These are phyloP conservation scores for Peniophora sp. DNA, from an alignment of 1,284 basidiomycete genomes.

Conservation along the genomic window DNA sequence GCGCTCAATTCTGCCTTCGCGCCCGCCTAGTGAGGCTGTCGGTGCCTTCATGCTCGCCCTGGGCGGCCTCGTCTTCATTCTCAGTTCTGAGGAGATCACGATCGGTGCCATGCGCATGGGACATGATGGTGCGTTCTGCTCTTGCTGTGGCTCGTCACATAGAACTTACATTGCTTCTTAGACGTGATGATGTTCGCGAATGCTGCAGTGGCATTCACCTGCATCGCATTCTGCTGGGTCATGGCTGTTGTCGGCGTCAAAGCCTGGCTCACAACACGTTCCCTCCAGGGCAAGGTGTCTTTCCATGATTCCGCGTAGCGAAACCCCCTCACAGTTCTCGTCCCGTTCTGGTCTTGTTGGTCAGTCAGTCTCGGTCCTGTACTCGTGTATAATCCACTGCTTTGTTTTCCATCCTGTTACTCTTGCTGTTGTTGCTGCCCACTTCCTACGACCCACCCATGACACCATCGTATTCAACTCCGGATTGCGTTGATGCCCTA, in stretches of 20 bases:
- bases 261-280: conserved; percentile 63
- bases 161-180: conserved; percentile 16
- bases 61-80: conserved; percentile 88
- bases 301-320: conserved; percentile 37
- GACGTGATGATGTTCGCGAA: conserved; percentile 84
- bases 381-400: background rate
- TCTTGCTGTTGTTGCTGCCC: too few relatives aligned
- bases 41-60: conserved; percentile 82
- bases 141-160: background rate
- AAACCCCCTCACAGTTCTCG: too few relatives aligned
- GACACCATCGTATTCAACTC: too few relatives aligned
- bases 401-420: too few relatives aligned
- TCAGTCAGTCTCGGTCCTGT: too few relatives aligned
- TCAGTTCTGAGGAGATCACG: conserved; percentile 86
- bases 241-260: conserved; percentile 68
- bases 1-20: conserved; percentile 74
- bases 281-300: conserved; percentile 25
- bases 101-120: conserved; percentile 89
- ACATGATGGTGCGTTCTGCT: conserved; percentile 58
- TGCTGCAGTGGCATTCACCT: conserved; percentile 74
- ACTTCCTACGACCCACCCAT: too few relatives aligned
- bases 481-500: too few relatives aligned
- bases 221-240: conserved; percentile 77
- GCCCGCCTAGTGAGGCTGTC: conserved; percentile 90
- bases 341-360: too few relatives aligned